phyloP scores from a whole-genome alignment of 202 grass and related monocot species.

The Panicum virgatum region DNA sequence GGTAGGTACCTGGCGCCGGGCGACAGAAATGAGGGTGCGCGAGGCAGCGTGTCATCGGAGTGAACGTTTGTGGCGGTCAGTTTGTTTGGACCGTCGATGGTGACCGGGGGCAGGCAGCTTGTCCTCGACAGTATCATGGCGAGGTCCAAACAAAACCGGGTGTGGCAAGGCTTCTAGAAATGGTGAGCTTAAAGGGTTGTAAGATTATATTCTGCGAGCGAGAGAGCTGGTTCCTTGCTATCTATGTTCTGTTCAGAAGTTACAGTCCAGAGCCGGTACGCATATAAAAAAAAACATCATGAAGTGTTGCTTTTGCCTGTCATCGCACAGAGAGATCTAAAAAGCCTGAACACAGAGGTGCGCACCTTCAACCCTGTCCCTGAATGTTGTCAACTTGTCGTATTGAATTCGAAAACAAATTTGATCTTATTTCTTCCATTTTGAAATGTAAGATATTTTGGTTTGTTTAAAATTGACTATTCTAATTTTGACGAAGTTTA shows the following conservation, averaged over 20 bases:
- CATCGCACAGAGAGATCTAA: background rate
- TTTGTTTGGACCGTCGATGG: slow-evolving; percentile 20
- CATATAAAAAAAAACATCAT: background rate
- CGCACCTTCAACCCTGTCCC: too few species aligned
- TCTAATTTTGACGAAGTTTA: too few species aligned
- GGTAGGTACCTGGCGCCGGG: slow-evolving; percentile 22
- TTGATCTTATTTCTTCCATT: too few species aligned
- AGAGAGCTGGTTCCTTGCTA: background rate
- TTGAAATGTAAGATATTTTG: too few species aligned
- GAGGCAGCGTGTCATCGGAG: slow-evolving; percentile 24
- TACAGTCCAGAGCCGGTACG: background rate
- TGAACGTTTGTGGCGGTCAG: slow-evolving; percentile 33
- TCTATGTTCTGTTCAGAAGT: background rate
- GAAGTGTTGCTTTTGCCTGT: background rate
- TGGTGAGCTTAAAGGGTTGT: background rate
- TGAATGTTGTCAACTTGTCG: background rate
- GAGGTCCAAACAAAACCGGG: background rate
- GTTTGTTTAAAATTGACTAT: too few species aligned
- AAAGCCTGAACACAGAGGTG: background rate
- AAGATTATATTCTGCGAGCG: background rate
- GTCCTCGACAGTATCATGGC: slow-evolving; percentile 31
- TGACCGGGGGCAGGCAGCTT: slow-evolving; percentile 24
- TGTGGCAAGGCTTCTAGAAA: slow-evolving; percentile 36
- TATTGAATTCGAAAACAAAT: background rate
- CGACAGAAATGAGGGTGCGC: slow-evolving; percentile 47